These are phyloP conservation scores for Lepraria neglecta DNA, from an alignment of 495 filamentous ascomycete species.

Conservation along the genomic window DNA sequence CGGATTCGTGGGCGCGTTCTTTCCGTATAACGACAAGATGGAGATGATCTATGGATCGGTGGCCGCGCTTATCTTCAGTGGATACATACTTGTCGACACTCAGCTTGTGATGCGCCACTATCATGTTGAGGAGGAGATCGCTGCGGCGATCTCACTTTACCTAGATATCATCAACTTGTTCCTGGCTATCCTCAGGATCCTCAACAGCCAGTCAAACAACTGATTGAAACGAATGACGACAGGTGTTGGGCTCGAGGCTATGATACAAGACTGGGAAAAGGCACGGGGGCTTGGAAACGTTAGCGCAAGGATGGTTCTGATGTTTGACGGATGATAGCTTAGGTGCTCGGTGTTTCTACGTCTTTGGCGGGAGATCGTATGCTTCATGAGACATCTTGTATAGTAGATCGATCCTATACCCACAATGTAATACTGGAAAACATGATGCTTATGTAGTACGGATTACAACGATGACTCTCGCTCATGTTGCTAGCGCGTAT, in stretches of 20 bases:
- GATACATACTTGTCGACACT: constrained; percentile 92
- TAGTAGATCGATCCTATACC: neutral
- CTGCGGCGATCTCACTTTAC: constrained; percentile 90
- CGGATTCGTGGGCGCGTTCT: constrained; percentile 80
- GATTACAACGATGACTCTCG: too few relatives aligned
- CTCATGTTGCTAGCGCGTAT: neutral
- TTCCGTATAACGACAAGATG: constrained; percentile 67
- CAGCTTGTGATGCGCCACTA: constrained; percentile 92
- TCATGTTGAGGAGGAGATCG: constrained; percentile 98
- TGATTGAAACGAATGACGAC: constrained; percentile 28
- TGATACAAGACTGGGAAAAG: neutral
- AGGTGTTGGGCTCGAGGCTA: neutral
- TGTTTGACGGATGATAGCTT: neutral
- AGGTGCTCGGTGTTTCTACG: neutral
- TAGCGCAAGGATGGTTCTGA: neutral
- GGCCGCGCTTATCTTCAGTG: constrained; percentile 81
- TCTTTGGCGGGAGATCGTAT: neutral
- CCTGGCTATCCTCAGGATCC: constrained; percentile 81
- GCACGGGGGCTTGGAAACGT: neutral
- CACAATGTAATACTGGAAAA: neutral
- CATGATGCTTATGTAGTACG: neutral
- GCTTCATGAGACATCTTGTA: neutral
- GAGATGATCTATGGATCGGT: constrained; percentile 81
- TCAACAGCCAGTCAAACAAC: constrained; percentile 85
- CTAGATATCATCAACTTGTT: constrained; percentile 96